Percentiles rank a stretch among this genome's conserved stretches.
These are phyloP conservation scores for Agaricus subrufescens DNA, from an alignment of 768 basidiomycete species.

Conservation along the genomic window DNA sequence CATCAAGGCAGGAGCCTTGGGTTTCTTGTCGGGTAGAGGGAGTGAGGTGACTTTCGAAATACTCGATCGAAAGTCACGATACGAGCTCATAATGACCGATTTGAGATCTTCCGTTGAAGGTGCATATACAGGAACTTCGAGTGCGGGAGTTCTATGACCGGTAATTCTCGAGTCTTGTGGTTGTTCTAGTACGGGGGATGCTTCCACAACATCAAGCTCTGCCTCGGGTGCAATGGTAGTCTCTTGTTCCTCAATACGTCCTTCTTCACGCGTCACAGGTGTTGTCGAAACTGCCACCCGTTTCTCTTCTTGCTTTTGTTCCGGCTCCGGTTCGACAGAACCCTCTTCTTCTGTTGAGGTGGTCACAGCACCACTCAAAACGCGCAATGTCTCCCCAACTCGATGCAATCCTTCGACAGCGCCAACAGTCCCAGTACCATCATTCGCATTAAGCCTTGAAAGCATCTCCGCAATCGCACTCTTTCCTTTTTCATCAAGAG, in stretches of 20 bases:
- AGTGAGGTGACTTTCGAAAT: constrained; percentile 40
- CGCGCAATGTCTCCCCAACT: constrained; percentile 1
- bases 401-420: constrained; percentile 7
- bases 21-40: constrained; percentile 16
- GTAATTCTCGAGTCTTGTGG: not conserved
- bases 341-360: constrained; percentile 41
- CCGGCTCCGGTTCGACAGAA: no score
- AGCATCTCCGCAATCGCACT: constrained; percentile 1
- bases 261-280: no score
- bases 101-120: constrained; percentile 21
- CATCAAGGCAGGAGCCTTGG: constrained; percentile 10
- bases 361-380: constrained; percentile 12
- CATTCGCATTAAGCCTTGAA: not conserved
- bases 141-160: not conserved
- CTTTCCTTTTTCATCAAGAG: not conserved
- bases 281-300: not conserved
- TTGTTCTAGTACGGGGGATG: not conserved
- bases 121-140: not conserved
- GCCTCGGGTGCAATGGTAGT: not conserved
- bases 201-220: no score
- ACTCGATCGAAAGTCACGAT: constrained; percentile 44
- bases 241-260: no score
- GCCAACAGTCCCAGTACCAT: constrained; percentile 2
- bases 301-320: constrained; percentile 7
- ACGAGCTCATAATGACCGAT: constrained; percentile 35